Conservation (phyloP, 495 filamentous ascomycete species). For the Parathielavia appendiculata region DNA sequence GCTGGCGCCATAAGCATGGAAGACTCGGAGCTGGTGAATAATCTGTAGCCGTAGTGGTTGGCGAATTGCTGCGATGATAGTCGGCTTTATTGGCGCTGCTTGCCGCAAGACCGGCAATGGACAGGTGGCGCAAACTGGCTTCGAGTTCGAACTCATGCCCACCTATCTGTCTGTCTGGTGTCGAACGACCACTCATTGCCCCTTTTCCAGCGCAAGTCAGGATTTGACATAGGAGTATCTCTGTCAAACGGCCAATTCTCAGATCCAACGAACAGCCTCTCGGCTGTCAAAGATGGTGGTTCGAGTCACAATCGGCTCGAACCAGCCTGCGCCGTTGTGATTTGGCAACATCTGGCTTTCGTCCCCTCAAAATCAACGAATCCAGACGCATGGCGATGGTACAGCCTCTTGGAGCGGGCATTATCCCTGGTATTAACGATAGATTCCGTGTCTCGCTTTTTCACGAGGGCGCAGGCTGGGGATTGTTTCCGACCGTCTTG, state of each 20-base stretch:
- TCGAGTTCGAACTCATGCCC: no score
- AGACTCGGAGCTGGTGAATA: conserved; percentile 23
- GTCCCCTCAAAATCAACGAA: no score
- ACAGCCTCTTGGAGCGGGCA: background rate
- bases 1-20: conserved; percentile 32
- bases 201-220: no score
- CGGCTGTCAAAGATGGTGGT: no score
- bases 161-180: no score
- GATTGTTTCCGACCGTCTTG: conserved; percentile 49
- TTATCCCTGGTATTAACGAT: background rate
- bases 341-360: no score
- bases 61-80: conserved; percentile 30
- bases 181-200: no score
- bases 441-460: background rate
- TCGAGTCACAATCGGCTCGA: no score
- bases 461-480: conserved; percentile 38
- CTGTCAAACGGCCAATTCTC: no score
- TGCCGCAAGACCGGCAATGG: conserved; percentile 25
- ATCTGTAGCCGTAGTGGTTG: conserved; percentile 36
- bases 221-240: no score
- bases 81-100: conserved; percentile 30
- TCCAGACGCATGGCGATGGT: background rate
- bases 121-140: conserved; percentile 24
- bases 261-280: no score
- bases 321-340: no score